phyloP scores from a whole-genome alignment of 1,284 basidiomycete genomes.

The Malassezia psittaci region DNA sequence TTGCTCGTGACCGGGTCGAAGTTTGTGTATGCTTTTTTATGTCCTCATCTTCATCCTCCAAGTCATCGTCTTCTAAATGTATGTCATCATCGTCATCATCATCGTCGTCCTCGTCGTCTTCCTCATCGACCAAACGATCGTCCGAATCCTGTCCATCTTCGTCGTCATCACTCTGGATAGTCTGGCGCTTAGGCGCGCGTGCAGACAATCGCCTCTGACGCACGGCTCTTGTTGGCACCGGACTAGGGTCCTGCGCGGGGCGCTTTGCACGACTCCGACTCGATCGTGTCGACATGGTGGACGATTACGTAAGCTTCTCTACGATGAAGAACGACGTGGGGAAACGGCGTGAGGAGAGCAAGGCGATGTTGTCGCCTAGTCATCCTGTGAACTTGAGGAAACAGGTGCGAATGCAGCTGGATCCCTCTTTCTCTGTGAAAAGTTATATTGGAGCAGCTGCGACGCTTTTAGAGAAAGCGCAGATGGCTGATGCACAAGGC shows the following conservation, averaged over 20 bases:
- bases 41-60: constrained; percentile 6
- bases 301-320: background rate
- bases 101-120: background rate
- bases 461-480: constrained; percentile 42
- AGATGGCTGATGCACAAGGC: constrained; percentile 38
- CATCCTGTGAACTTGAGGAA: constrained; percentile 41
- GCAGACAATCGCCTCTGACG: background rate
- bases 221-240: background rate
- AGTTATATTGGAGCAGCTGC: constrained; percentile 44
- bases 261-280: background rate
- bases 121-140: background rate
- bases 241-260: background rate
- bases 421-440: constrained; percentile 39
- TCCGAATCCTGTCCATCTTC: background rate
- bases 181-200: background rate
- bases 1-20: too few relatives aligned
- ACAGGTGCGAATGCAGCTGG: constrained; percentile 33
- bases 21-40: too few relatives aligned
- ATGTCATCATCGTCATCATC: background rate
- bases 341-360: background rate
- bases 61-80: constrained; percentile 7
- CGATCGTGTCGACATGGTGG: background rate
- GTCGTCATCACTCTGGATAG: background rate
- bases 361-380: constrained; percentile 26
- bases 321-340: background rate